Base-by-base conservation (phyloP, 2,329 filamentous ascomycete genomes). In the Epichloe sibirici region DNA sequence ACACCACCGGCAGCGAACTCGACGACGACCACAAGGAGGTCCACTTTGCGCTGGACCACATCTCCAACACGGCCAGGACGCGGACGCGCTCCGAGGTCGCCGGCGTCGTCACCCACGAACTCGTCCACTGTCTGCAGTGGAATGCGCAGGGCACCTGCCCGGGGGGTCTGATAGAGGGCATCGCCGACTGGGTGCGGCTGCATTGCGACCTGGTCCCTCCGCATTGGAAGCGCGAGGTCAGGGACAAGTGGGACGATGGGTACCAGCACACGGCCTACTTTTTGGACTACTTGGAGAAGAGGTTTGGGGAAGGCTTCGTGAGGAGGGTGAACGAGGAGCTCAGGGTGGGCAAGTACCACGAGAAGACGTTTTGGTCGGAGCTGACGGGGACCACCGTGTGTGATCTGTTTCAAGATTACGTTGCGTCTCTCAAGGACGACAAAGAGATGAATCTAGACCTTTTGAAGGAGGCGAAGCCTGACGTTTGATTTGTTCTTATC, bases 231-330 rank as follows among this genome's bases (percentile, higher is more conserved):
- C 73, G 71, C 2, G 75, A 79, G 49, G 61, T 68, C 0, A 63
- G 58, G 7, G 77, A 78, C 17, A 75, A 77, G n/a, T 96, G 90
- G 90, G 89, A 95, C 66, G 79, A 76, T 40, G 90, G 90, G 0
- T 97, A 97, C 69, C 85, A 96, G 71, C 80, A 86, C 58, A 97
- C 91, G 6, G 93, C 84, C 1, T 97, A 88, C 66, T 97, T 97
- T 61, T 70, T 97, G 49, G 83, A 93, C 51, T 95, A 88, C 71
- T 70, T 97, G 46, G 90, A 96, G 69, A 66, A 72, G 38, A 75
- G 75, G 47, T 86, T 79, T 58, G 82, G 81, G 0, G 62, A 66
- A 8, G 81, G 79, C 7, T 79, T 78, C 0, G 74, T 86, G 31
- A 71, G 79, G 52, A 75, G 72, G 53, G 67, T 93, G 48, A 86